Conservation (phyloP, 2,329 filamentous ascomycete species). For the Nothophoma quercina region DNA sequence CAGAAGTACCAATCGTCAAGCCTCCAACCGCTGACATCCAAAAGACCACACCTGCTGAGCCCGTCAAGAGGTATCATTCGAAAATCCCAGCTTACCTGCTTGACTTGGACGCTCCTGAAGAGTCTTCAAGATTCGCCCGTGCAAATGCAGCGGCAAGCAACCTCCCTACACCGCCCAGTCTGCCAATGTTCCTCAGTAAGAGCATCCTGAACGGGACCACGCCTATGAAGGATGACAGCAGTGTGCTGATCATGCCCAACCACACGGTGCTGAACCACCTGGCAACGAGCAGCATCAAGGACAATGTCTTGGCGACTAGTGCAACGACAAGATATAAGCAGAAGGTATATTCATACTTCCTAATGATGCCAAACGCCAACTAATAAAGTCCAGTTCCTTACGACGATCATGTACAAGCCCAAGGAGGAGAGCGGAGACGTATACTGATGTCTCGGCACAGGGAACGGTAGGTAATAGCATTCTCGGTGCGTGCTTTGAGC, state of each 20-base stretch:
- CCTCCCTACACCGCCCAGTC: constrained; percentile 80
- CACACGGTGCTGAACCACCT: constrained; percentile 96
- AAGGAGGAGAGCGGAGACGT: constrained; percentile 58
- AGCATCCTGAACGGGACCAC: constrained; percentile 92
- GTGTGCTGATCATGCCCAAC: constrained; percentile 95
- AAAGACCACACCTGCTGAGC: constrained; percentile 36
- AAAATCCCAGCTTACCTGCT: constrained; percentile 84
- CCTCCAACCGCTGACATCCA: constrained; percentile 35
- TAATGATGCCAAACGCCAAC: background rate
- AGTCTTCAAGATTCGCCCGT: constrained; percentile 75
- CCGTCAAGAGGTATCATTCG: constrained; percentile 68
- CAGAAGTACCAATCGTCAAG: constrained; percentile 36
- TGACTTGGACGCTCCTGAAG: constrained; percentile 86
- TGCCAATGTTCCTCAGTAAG: constrained; percentile 91
- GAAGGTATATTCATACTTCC: constrained; percentile 67
- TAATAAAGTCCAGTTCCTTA: constrained; percentile 76
- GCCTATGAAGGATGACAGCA: constrained; percentile 97
- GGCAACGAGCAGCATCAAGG: constrained; percentile 97
- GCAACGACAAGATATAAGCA: constrained; percentile 97
- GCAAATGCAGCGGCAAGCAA: constrained; percentile 79
- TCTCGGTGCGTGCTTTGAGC: background rate
- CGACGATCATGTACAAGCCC: constrained; percentile 96
- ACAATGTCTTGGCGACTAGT: constrained; percentile 92
- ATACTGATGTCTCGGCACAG: constrained; percentile 12
- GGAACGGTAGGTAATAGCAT: background rate